Base-by-base conservation (phyloP, 192 early-diverging fungal species). In the Chytriomyces sp. region DNA sequence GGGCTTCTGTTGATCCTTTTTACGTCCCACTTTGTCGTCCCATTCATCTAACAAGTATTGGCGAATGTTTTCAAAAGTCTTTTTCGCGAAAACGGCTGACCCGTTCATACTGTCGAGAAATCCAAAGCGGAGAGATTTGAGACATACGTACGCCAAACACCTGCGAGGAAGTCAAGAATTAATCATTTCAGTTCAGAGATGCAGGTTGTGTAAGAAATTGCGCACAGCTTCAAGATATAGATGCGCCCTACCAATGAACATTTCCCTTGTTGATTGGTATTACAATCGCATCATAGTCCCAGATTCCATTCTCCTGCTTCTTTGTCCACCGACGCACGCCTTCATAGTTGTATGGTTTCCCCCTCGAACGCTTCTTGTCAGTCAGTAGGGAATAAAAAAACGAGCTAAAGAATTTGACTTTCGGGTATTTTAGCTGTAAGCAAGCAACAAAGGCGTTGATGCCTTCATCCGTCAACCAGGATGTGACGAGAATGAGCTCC, bases 211-310 rank as follows among this genome's bases (percentile, higher is more conserved):
- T 26, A 2, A 2, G 16, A 65, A 65, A 50, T 18, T 45, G 13
- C 5, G 20, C 50, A 45, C 70, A 50, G 61, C 35, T 45, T 45
- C 49, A 74, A 49, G 45, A 0, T 35, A 35, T n/a, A n/a, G n/a
- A n/a, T 35, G 35, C 35, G 35, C 35, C 80, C 3, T 43, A 82
- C 81, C 81, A 82, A 79, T 82, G 81, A 28, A 24, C 11, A 62
- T 82, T 82, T 6, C 74, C 77, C 46, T 76, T 57, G 64, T 82
- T 79, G 74, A 82, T 79, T 11, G 81, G 81, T 23, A 82, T 70
- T 5, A 76, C 72, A 45, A 75, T 74, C 23, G 67, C 9, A 1
- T 79, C 71, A 63, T 66, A 79, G 13, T 45, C 64, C 69, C 76
- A 79, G 10, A 82, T 74, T 24, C 81, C 81, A 6, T 26, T 10